A percentile compares a stretch with the other conserved stretches of the same genome.
Evolutionary conservation across 106 monocot species (phyloP).

Genomic region (Platanthera guangdongensis): DNA sequence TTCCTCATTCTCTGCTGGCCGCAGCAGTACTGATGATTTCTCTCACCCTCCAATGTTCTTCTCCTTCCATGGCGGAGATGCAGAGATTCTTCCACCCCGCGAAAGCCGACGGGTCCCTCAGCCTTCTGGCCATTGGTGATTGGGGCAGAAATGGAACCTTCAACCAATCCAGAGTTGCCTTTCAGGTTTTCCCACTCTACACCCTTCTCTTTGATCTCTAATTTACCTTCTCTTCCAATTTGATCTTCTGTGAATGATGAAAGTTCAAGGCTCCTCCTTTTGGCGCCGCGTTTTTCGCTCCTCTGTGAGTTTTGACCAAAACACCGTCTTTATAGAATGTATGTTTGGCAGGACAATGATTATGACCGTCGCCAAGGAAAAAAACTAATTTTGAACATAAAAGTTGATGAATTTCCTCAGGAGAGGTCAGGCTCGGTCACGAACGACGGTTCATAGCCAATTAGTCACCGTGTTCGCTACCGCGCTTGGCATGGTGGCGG

Average conservation of each 20-base stretch:
- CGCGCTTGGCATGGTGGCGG: too few relatives aligned
- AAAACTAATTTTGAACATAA: too few relatives aligned
- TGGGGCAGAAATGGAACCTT: conserved; percentile 43
- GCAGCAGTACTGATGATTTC: background rate
- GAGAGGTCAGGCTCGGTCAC: too few relatives aligned
- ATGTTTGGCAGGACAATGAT: background rate
- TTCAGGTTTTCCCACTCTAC: conserved; percentile 16
- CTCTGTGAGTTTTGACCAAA: background rate
- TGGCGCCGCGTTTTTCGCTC: too few relatives aligned
- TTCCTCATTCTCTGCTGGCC: background rate
- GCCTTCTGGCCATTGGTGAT: conserved; percentile 31
- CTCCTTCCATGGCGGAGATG: conserved; percentile 16
- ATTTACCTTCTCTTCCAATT: background rate
- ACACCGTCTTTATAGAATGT: background rate
- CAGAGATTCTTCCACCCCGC: conserved; percentile 19
- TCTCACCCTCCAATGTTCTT: background rate
- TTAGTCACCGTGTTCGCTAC: too few relatives aligned
- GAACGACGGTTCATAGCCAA: too few relatives aligned
- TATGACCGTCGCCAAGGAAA: too few relatives aligned
- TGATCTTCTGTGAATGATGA: background rate
- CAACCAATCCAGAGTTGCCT: conserved; percentile 36
- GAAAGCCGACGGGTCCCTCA: conserved; percentile 28
- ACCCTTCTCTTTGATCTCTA: background rate
- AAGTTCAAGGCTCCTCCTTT: background rate
- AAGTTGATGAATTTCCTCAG: too few relatives aligned